Evolutionary conservation across 2,329 filamentous ascomycete species (phyloP).

Genomic region (Acrocalymma vagum): DNA sequence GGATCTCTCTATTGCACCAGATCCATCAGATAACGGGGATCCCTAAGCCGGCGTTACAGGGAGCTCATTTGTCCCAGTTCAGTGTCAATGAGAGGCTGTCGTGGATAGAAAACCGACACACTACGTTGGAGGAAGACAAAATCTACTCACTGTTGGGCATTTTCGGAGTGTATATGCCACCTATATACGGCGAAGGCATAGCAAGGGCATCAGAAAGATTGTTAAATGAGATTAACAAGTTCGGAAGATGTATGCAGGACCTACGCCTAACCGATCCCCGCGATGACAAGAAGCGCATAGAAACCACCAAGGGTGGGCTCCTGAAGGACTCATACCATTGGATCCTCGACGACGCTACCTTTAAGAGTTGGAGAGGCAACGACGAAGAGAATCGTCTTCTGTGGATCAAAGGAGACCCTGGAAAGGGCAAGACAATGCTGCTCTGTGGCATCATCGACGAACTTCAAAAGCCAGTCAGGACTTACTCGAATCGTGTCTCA

Average conservation of each 20-base stretch:
- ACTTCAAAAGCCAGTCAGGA: constrained; percentile 25
- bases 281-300: constrained; percentile 8
- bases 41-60: constrained; percentile 2
- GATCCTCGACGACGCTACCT: constrained; percentile 24
- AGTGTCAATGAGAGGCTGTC: constrained; percentile 15
- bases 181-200: constrained; percentile 5
- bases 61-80: constrained; percentile 8
- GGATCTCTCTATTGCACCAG: background rate
- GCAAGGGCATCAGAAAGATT: background rate
- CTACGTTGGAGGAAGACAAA: constrained; percentile 12
- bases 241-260: constrained; percentile 12
- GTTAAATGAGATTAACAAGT: constrained; percentile 16
- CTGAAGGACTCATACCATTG: constrained; percentile 8
- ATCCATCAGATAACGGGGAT: constrained; percentile 8
- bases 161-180: constrained; percentile 14
- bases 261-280: constrained; percentile 13
- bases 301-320: constrained; percentile 12
- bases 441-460: constrained; percentile 31
- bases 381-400: constrained; percentile 29
- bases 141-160: constrained; percentile 17
- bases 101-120: constrained; percentile 17
- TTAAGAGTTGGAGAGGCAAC: constrained; percentile 29
- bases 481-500: constrained; percentile 16
- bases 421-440: constrained; percentile 43
- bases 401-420: constrained; percentile 26